A percentile compares a stretch with the other conserved stretches of the same genome.
Evolutionary conservation across 495 filamentous ascomycete species (phyloP).

Genomic region (Annulohypoxylon moriforme): DNA sequence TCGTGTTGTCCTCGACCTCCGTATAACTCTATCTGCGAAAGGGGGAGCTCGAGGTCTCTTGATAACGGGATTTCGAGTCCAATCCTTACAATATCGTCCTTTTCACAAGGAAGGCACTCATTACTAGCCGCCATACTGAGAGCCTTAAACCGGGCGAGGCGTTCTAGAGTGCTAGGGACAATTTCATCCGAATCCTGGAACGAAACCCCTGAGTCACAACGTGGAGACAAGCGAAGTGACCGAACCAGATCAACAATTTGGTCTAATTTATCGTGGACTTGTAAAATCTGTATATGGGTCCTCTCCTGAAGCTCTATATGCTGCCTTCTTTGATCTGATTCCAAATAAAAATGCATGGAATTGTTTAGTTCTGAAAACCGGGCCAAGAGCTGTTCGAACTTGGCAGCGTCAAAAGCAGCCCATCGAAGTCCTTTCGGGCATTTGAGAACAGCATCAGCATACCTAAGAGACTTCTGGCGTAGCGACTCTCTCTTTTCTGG

Average conservation of each 20-base stretch:
- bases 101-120: not conserved
- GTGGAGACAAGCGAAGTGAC: not conserved
- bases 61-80: not conserved
- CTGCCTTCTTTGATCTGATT: not conserved
- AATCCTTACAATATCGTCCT: not conserved
- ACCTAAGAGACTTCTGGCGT: not conserved
- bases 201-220: not conserved
- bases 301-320: not conserved
- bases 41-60: not conserved
- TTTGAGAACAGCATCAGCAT: not conserved
- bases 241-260: constrained; percentile 2
- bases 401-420: not conserved
- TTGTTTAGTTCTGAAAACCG: not conserved
- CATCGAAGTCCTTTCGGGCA: constrained; percentile 3
- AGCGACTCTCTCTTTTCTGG: not conserved
- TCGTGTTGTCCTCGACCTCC: not conserved
- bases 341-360: not conserved
- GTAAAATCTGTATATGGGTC: not conserved
- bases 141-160: not conserved
- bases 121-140: not conserved
- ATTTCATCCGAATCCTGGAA: not conserved
- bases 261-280: not conserved
- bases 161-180: not conserved
- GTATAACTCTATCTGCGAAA: not conserved
- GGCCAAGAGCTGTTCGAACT: not conserved